A percentile compares a stretch with the other conserved stretches of the same genome.
Conservation (phyloP, 495 filamentous ascomycete genomes). For the Xanthoparmelia taractica region DNA sequence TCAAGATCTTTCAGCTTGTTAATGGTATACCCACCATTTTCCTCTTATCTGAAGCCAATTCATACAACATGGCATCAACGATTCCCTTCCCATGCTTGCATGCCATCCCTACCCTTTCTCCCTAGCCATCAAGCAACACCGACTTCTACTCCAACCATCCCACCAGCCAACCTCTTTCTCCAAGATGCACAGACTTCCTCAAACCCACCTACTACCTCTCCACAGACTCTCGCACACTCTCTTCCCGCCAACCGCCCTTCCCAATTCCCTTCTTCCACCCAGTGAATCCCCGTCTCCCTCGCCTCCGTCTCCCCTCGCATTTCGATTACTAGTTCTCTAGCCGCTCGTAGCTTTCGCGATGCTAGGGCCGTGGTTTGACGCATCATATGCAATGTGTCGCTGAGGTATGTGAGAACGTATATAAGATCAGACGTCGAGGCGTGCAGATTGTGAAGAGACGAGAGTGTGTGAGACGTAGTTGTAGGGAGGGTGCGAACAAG, state of each 20-base stretch:
- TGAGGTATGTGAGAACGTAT: conserved; percentile 70
- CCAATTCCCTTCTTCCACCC: conserved; percentile 73
- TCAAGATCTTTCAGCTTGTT: neutral
- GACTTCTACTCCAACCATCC: conserved; percentile 24
- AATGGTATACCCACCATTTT: neutral
- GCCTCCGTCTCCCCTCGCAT: conserved; percentile 73
- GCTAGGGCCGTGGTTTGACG: conserved; percentile 77
- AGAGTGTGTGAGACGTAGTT: conserved; percentile 42
- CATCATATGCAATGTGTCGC: conserved; percentile 93
- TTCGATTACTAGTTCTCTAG: conserved; percentile 73
- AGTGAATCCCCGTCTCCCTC: conserved; percentile 69
- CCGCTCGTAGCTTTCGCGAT: conserved; percentile 62
- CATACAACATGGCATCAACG: conserved; percentile 14
- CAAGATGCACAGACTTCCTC: conserved; percentile 71
- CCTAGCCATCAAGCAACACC: neutral
- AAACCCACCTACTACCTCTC: conserved; percentile 85
- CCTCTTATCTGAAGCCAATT: neutral
- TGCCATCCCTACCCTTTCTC: neutral
- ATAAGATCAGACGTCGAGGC: conserved; percentile 68
- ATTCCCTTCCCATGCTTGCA: conserved; percentile 1
- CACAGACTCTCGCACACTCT: conserved; percentile 64
- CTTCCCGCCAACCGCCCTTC: conserved; percentile 61
- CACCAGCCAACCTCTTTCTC: conserved; percentile 50
- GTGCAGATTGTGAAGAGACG: conserved; percentile 62
- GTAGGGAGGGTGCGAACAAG: conserved; percentile 49